These are phyloP conservation scores for Xylaria sp. DNA, from an alignment of 2,329 filamentous ascomycete species.

Conservation along the genomic window DNA sequence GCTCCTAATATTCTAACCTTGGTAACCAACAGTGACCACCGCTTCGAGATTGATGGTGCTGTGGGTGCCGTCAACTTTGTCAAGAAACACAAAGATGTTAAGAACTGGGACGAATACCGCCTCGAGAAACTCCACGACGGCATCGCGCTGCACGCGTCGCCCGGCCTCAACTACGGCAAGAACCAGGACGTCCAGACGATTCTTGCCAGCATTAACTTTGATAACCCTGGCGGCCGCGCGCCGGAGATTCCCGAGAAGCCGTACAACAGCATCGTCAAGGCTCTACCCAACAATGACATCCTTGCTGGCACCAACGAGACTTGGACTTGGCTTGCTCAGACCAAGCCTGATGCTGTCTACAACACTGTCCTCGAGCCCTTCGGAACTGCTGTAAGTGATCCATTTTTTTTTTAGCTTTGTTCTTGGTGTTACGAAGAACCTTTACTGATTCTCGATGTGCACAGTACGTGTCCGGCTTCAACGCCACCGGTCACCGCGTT, in stretches of 20 bases:
- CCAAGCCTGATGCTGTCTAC: conserved; percentile 37
- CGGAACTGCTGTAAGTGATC: conserved; percentile 34
- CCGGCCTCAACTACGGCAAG: conserved; percentile 29
- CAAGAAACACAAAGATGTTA: conserved; percentile 29
- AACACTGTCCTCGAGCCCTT: conserved; percentile 35
- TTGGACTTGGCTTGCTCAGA: conserved; percentile 34
- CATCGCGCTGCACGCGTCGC: conserved; percentile 32
- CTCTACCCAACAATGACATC: conserved; percentile 26
- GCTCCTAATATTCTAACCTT: background rate
- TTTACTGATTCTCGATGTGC: conserved; percentile 12
- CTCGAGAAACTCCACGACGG: conserved; percentile 36
- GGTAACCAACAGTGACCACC: conserved; percentile 19
- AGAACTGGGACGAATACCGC: conserved; percentile 29
- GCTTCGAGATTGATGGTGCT: conserved; percentile 36
- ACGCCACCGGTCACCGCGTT: conserved; percentile 32
- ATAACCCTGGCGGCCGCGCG: conserved; percentile 30
- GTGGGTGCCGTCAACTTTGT: conserved; percentile 32
- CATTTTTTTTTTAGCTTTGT: no score
- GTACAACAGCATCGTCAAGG: conserved; percentile 28
- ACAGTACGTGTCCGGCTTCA: conserved; percentile 35
- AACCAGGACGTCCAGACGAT: conserved; percentile 23
- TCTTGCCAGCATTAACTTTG: conserved; percentile 33
- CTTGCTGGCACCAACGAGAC: conserved; percentile 24
- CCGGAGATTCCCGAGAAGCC: conserved; percentile 25
- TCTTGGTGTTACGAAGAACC: background rate